Conservation (phyloP, 2,329 filamentous ascomycete genomes). For the Fusarium keratoplasticum region DNA sequence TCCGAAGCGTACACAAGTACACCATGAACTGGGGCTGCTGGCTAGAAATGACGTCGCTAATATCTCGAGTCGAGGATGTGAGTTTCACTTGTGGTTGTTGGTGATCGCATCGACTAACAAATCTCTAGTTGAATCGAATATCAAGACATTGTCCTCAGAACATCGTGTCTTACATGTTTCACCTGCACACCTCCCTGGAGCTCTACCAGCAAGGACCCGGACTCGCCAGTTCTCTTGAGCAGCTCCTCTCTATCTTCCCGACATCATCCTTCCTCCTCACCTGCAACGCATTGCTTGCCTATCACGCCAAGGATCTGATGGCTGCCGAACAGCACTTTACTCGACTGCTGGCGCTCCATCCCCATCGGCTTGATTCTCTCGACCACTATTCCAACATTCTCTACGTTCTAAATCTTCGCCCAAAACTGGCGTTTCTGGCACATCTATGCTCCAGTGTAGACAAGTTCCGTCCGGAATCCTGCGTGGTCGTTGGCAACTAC, state of each 20-base stretch:
- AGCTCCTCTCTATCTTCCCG: constrained; percentile 87
- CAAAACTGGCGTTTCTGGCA: constrained; percentile 91
- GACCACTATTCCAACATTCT: constrained; percentile 98
- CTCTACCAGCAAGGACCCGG: constrained; percentile 86
- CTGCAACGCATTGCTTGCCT: constrained; percentile 86
- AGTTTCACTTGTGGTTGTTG: constrained; percentile 47
- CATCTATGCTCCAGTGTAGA: constrained; percentile 92
- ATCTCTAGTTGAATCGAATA: constrained; percentile 74
- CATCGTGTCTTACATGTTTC: constrained; percentile 93
- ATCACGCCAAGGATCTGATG: constrained; percentile 87
- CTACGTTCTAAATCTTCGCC: constrained; percentile 88
- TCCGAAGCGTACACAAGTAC: constrained; percentile 87
- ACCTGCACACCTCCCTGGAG: constrained; percentile 90
- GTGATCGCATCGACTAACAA: constrained; percentile 41
- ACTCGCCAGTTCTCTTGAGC: constrained; percentile 78
- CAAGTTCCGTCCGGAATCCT: constrained; percentile 96
- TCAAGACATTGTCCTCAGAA: constrained; percentile 83
- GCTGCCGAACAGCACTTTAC: constrained; percentile 77
- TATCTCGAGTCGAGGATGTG: constrained; percentile 85
- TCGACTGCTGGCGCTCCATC: constrained; percentile 80
- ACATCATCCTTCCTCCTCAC: constrained; percentile 90
- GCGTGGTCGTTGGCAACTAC: constrained; percentile 97
- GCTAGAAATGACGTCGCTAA: constrained; percentile 88
- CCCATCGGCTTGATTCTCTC: constrained; percentile 83
- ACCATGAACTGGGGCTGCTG: constrained; percentile 98